Conservation (phyloP, 129 eudicot genomes). For the Tagetes patula region DNA sequence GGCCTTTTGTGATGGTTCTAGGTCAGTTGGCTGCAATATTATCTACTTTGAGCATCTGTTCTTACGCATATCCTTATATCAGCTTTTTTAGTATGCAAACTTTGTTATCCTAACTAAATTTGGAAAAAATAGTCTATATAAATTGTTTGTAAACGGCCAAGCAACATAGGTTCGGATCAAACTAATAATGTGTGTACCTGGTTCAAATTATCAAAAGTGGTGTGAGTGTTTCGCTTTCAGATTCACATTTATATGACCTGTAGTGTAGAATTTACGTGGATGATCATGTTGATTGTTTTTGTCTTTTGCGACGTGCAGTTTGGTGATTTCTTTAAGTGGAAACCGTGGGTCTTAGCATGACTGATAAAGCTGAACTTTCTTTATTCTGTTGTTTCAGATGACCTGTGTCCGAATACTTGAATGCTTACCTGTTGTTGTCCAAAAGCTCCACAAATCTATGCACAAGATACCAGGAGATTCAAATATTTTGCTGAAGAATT, state of each 20-base stretch:
- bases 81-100: neutral
- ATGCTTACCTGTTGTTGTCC: constrained; percentile 65
- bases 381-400: constrained; percentile 65
- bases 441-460: constrained; percentile 45
- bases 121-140: neutral
- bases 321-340: constrained; percentile 11
- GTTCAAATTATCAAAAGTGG: too few species aligned
- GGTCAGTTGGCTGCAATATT: constrained; percentile 16
- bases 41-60: neutral
- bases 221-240: neutral
- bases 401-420: constrained; percentile 89
- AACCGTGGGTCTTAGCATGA: constrained; percentile 1
- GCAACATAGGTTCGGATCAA: neutral
- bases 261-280: constrained; percentile 15
- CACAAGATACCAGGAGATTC: constrained; percentile 31
- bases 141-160: neutral
- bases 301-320: neutral
- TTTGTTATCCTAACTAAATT: neutral
- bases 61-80: neutral
- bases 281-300: constrained; percentile 1
- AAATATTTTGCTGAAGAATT: constrained; percentile 32
- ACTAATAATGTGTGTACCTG: neutral
- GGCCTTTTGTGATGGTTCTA: neutral
- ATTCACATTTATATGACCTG: constrained; percentile 5
- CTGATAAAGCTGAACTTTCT: constrained; percentile 6